phyloP scores from a whole-genome alignment of 192 early-diverging fungal species.

The Gryganskiella cystojenkinii region DNA sequence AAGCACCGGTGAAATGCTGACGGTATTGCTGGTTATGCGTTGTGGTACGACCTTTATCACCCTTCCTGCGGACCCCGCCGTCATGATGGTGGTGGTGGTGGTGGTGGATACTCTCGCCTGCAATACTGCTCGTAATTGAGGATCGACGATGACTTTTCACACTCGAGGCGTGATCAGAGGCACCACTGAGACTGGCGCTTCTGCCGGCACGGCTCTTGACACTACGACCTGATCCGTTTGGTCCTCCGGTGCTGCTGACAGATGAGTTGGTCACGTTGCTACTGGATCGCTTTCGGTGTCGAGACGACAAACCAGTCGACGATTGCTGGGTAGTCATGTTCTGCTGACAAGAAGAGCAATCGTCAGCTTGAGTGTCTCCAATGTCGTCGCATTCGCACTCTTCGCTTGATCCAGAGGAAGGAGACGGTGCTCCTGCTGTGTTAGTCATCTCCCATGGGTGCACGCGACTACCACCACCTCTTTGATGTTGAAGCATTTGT shows the following conservation, averaged over 20 bases:
- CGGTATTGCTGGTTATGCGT: conserved; percentile 28
- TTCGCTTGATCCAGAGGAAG: conserved; percentile 14
- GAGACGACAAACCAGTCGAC: conserved; percentile 1
- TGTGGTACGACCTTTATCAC: conserved; percentile 7
- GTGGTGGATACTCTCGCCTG: conserved; percentile 18
- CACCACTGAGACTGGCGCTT: conserved; percentile 6
- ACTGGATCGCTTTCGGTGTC: conserved; percentile 34
- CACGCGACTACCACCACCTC: too few species aligned
- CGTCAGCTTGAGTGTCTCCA: background rate
- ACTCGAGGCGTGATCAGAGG: background rate
- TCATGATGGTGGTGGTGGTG: background rate
- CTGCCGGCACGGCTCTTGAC: conserved; percentile 14
- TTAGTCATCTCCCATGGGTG: too few species aligned
- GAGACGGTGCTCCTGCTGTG: too few species aligned
- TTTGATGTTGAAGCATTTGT: too few species aligned
- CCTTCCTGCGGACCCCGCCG: conserved; percentile 2
- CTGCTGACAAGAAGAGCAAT: background rate
- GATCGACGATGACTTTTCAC: background rate
- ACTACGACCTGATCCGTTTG: background rate
- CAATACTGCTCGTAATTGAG: conserved; percentile 26
- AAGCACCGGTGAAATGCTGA: conserved; percentile 30
- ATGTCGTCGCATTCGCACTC: conserved; percentile 36
- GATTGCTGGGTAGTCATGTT: background rate
- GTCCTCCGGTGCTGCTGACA: background rate
- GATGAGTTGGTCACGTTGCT: conserved; percentile 24